Evolutionary conservation across 441 rosid genomes (phyloP), one percentile per base, ranked within the genome.

Genomic region (Gossypium aridum): DNA sequence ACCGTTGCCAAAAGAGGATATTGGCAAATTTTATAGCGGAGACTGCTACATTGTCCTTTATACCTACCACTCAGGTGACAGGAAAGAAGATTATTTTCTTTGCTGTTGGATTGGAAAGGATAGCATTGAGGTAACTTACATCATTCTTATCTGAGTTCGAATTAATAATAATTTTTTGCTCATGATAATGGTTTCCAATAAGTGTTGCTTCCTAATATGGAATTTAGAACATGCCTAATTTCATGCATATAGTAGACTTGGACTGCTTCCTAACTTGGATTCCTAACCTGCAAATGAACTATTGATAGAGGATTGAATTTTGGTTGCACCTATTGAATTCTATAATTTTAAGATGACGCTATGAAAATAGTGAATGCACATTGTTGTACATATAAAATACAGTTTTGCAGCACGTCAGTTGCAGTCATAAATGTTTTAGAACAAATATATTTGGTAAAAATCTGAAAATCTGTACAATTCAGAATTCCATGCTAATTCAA

Each of bases 31-130:
- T 82, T 92, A 91, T 54, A 81, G 97, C 69, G 99, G 99, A 73
- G 98, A 97, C 84, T 97, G 99, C 92, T 97, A 92, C 79, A 84
- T 94, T 76, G 81, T 90, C 59, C 97, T 96, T 71, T 94, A 92
- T 73, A 92, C 97, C 79, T 92, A 87, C 80, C 98, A 90, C 80
- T 82, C 98, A 1, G 93, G 95, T 83, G 99, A 96, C 25, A 91
- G 97, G 89, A 96, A 92, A 88, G 99, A 96, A 81, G 97, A 94
- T 76, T 91, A 84, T 77, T 86, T 92, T 80, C 83, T 96, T 64
- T 91, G 97, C 84, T 88, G 84, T 77, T 96, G 99, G 99, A 80
- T 91, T 83, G 99, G 99, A 71, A 88, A 88, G 75, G 86, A 92
- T 79, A 90, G 97, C 87, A 79, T 80, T 77, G 91, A 91, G 98